phyloP scores from a whole-genome alignment of 371 early-diverging fungal species.

The Synchytrium microbalum region DNA sequence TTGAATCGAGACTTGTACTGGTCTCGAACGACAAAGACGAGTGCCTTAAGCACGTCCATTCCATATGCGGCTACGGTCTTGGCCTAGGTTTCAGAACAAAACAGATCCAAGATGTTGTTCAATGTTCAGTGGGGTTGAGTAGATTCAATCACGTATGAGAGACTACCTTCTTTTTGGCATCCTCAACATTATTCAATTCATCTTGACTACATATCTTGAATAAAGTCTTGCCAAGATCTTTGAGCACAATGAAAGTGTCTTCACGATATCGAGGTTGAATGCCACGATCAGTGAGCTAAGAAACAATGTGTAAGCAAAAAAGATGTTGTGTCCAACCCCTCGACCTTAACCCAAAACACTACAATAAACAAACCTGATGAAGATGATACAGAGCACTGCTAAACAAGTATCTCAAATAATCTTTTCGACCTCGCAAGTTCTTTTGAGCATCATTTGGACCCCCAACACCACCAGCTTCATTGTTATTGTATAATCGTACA shows the following conservation, averaged over 20 bases:
- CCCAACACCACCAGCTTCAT: background rate
- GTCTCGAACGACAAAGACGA: background rate
- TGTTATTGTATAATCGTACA: background rate
- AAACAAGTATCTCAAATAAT: background rate
- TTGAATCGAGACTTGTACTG: background rate
- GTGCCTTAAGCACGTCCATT: background rate
- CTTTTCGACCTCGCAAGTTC: background rate
- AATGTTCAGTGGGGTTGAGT: no score
- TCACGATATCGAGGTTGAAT: background rate
- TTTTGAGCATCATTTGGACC: background rate
- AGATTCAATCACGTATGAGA: no score
- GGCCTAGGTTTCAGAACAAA: background rate
- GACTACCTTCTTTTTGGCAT: background rate
- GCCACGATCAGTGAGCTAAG: background rate
- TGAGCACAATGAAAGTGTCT: background rate
- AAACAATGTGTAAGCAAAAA: background rate
- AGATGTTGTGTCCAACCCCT: background rate
- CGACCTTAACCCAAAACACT: no score
- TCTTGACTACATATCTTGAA: background rate
- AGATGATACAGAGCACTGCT: background rate
- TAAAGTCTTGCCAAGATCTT: background rate
- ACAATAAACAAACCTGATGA: background rate
- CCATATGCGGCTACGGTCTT: background rate
- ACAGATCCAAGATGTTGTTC: no score
- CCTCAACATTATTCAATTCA: background rate